A percentile compares a stretch with the other conserved stretches of the same genome.
Conservation (phyloP, 1,284 basidiomycete species). For the Ustilago nuda region DNA sequence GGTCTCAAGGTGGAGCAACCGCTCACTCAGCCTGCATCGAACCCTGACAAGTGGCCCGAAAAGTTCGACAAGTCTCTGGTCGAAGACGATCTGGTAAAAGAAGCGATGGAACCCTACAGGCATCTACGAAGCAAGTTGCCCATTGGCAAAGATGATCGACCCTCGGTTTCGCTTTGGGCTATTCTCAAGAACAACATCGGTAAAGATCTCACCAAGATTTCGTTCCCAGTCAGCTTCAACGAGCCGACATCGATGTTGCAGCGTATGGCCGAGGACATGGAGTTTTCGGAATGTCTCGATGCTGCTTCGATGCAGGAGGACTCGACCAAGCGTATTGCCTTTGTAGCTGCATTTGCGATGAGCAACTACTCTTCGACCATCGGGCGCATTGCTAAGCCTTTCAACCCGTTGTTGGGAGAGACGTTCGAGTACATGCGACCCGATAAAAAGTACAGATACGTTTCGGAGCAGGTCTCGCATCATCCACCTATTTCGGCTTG, state of each 20-base stretch:
- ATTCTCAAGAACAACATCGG: conserved; percentile 96
- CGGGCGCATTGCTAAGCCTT: conserved; percentile 68
- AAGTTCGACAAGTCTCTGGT: conserved; percentile 54
- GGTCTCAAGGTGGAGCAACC: conserved; percentile 59
- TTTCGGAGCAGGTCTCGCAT: conserved; percentile 95
- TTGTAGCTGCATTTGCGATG: conserved; percentile 96
- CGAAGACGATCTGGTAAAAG: conserved; percentile 26
- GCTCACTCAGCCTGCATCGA: conserved; percentile 34
- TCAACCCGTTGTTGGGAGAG: conserved; percentile 75
- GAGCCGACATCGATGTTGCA: conserved; percentile 82
- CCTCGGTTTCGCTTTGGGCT: conserved; percentile 91
- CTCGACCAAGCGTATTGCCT: conserved; percentile 85
- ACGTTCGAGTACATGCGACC: conserved; percentile 93
- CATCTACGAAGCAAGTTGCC: conserved; percentile 77
- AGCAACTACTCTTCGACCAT: conserved; percentile 97
- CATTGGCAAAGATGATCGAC: conserved; percentile 82
- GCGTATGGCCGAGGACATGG: conserved; percentile 73
- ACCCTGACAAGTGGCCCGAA: conserved; percentile 29
- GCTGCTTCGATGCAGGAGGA: conserved; percentile 82
- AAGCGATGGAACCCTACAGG: conserved; percentile 73
- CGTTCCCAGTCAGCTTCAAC: conserved; percentile 96
- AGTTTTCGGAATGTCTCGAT: conserved; percentile 73
- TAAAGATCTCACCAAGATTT: conserved; percentile 95
- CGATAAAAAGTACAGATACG: conserved; percentile 83
- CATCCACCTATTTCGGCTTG: conserved; percentile 98